Conservation (phyloP, 345 rosid genomes). For the Punica granatum region DNA sequence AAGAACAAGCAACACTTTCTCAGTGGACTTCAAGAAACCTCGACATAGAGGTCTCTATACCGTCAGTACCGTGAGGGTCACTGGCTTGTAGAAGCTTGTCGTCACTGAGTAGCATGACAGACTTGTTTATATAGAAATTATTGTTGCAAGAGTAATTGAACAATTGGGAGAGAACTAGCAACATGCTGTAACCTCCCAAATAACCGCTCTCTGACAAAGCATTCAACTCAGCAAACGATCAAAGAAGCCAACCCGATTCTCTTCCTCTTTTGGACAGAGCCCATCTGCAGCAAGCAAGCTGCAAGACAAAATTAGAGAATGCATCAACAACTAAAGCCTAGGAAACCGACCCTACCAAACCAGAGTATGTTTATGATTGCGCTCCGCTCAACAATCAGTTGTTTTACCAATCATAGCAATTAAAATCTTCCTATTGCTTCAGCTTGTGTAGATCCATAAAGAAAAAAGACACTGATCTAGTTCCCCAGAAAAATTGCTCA, state of each 20-base stretch:
- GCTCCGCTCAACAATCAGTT: not conserved
- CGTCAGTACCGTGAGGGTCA: constrained; percentile 27
- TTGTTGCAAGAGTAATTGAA: constrained; percentile 46
- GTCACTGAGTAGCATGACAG: constrained; percentile 65
- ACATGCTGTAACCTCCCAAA: constrained; percentile 55
- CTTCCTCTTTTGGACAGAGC: not conserved
- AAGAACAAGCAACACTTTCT: constrained; percentile 36
- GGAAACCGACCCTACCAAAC: not conserved
- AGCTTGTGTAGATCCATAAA: not conserved
- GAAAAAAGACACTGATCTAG: too few relatives aligned
- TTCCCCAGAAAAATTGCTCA: not conserved
- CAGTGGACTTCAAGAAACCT: constrained; percentile 56
- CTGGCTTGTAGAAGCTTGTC: constrained; percentile 34
- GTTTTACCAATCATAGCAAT: not conserved
- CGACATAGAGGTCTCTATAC: constrained; percentile 43
- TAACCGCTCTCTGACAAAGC: constrained; percentile 2
- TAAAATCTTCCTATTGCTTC: not conserved
- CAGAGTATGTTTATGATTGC: not conserved
- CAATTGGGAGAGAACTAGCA: constrained; percentile 39
- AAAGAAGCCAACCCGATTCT: not conserved
- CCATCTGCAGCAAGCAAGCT: constrained; percentile 1
- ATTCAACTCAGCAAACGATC: constrained; percentile 5
- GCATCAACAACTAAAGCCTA: not conserved
- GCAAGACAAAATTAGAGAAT: constrained; percentile 1
- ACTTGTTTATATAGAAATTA: constrained; percentile 34